Evolutionary conservation across 2,329 filamentous ascomycete genomes (phyloP).

Genomic region (Cryphonectria naterciae): DNA sequence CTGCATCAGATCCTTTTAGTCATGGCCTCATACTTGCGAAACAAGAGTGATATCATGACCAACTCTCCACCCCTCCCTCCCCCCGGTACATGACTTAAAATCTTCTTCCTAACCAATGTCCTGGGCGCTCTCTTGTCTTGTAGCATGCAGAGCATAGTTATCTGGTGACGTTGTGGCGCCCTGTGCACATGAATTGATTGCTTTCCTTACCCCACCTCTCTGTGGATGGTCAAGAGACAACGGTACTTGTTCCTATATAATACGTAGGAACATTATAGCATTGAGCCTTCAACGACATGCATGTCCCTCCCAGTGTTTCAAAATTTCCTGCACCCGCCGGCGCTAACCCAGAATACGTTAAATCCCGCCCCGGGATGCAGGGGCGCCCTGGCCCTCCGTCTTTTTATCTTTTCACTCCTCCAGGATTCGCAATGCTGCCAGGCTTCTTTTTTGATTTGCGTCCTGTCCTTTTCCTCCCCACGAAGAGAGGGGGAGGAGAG

Average conservation of each 20-base stretch:
- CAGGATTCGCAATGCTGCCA: not conserved
- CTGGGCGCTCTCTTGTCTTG: not conserved
- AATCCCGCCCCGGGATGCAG: not conserved
- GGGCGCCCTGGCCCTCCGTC: not conserved
- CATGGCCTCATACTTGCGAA: slow-evolving; percentile 12
- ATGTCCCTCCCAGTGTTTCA: slow-evolving; percentile 12
- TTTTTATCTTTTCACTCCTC: not conserved
- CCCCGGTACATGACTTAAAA: not conserved
- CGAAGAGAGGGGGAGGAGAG: not conserved
- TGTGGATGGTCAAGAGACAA: not conserved
- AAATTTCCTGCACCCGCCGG: slow-evolving; percentile 10
- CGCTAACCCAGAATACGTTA: not conserved
- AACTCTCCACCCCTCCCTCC: no score
- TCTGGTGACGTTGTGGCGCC: not conserved
- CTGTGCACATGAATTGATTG: not conserved
- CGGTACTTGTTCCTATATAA: not conserved
- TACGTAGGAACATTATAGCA: slow-evolving; percentile 5
- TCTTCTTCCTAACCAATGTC: not conserved
- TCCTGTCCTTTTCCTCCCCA: not conserved
- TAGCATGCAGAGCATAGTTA: no score
- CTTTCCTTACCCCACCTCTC: not conserved
- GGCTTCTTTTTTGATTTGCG: not conserved
- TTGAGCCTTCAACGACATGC: slow-evolving; percentile 9
- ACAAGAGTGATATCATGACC: slow-evolving; percentile 9
- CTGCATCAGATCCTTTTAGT: slow-evolving; percentile 4